phyloP scores from a whole-genome alignment of 768 basidiomycete genomes.

The Boletus rubescentipes region DNA sequence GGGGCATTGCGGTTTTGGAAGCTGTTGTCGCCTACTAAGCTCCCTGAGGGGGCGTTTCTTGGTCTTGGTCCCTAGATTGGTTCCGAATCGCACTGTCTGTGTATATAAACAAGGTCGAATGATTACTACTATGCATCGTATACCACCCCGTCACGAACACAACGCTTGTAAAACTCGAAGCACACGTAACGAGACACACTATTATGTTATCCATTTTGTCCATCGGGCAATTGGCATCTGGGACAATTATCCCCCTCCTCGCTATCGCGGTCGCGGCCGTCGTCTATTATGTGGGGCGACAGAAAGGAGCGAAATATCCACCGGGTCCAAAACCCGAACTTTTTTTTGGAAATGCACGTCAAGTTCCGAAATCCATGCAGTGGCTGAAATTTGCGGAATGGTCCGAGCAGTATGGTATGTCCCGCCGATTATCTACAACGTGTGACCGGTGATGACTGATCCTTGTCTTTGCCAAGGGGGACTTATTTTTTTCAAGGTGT shows the following conservation, averaged over 20 bases:
- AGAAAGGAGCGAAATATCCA: neutral
- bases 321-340: conserved; percentile 5
- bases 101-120: neutral
- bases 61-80: no score
- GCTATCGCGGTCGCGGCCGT: neutral
- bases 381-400: conserved; percentile 5
- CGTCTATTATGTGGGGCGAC: neutral
- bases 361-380: conserved; percentile 1
- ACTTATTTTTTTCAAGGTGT: conserved; percentile 4
- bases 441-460: neutral
- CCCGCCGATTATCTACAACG: no score
- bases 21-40: no score
- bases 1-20: no score
- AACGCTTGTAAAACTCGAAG: neutral
- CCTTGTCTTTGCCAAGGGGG: neutral
- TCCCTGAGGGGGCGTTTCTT: no score
- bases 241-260: neutral
- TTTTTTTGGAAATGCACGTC: conserved; percentile 4
- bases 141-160: neutral
- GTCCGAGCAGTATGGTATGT: neutral
- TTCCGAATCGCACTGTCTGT: no score
- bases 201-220: neutral
- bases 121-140: no score
- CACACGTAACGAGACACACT: neutral
- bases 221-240: neutral